Conservation (phyloP, 1,284 basidiomycete species). For the Lentinula novae-zelandiae region DNA sequence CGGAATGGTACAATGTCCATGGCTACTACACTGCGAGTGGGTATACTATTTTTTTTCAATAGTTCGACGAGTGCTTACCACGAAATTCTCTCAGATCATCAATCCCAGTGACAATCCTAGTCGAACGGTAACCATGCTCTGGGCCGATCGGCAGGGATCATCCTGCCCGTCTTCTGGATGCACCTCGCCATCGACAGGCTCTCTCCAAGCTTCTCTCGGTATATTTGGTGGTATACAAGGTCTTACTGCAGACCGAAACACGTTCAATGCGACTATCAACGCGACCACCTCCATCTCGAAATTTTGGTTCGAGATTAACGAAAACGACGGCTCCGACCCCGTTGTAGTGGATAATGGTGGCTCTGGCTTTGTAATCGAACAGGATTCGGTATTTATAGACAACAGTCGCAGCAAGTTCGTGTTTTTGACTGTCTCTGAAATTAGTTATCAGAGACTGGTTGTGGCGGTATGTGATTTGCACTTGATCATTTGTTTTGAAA, state of each 20-base stretch:
- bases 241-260: not conserved
- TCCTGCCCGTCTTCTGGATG: conserved; percentile 5
- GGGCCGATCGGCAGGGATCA: conserved; percentile 9
- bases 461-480: not conserved
- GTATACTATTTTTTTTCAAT: not conserved
- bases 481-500: not conserved
- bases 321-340: not conserved
- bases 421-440: not conserved
- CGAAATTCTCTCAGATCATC: not conserved
- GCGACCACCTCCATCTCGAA: not conserved
- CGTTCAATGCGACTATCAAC: not conserved
- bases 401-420: not conserved
- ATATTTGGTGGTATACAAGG: not conserved
- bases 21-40: conserved; percentile 1
- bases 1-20: not conserved
- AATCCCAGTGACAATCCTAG: not conserved
- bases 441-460: not conserved
- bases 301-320: not conserved
- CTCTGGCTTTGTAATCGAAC: conserved; percentile 3
- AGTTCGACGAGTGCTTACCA: not conserved
- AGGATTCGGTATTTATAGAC: conserved; percentile 5
- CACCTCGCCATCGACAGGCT: not conserved
- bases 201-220: not conserved
- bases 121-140: conserved; percentile 4
- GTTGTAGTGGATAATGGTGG: conserved; percentile 8